phyloP scores from a whole-genome alignment of 202 grass and related monocot species.

The Cymbopogon flexuosus region DNA sequence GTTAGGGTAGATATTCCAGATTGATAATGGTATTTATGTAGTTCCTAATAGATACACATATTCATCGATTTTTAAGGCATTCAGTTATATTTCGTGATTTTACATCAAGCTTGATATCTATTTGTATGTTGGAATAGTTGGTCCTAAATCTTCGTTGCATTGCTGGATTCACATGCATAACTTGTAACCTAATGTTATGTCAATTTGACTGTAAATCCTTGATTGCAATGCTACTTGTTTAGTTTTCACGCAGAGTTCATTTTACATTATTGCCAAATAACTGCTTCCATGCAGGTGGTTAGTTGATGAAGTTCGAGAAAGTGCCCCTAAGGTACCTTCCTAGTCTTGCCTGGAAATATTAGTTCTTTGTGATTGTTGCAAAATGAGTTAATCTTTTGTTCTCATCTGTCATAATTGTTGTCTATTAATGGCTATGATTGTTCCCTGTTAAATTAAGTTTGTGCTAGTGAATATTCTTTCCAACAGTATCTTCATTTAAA shows the following conservation, averaged over 20 bases:
- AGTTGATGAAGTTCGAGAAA: constrained; percentile 93
- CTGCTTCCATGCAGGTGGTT: constrained; percentile 69
- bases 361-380: constrained; percentile 8
- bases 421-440: constrained; percentile 23
- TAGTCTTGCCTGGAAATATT: constrained; percentile 12
- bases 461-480: background rate
- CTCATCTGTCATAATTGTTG: background rate
- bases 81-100: background rate
- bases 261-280: constrained; percentile 21
- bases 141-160: background rate
- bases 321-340: constrained; percentile 68
- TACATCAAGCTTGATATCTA: background rate
- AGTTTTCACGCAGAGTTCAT: background rate
- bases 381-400: constrained; percentile 9
- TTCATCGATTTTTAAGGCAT: background rate
- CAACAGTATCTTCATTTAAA: background rate
- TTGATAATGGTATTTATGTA: background rate
- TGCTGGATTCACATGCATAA: background rate
- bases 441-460: background rate
- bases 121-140: background rate
- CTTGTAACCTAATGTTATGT: background rate
- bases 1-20: background rate
- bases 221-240: background rate
- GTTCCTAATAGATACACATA: background rate
- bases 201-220: background rate